Base-by-base conservation (phyloP, 176 grass and related monocot genomes). In the Triticum urartu region DNA sequence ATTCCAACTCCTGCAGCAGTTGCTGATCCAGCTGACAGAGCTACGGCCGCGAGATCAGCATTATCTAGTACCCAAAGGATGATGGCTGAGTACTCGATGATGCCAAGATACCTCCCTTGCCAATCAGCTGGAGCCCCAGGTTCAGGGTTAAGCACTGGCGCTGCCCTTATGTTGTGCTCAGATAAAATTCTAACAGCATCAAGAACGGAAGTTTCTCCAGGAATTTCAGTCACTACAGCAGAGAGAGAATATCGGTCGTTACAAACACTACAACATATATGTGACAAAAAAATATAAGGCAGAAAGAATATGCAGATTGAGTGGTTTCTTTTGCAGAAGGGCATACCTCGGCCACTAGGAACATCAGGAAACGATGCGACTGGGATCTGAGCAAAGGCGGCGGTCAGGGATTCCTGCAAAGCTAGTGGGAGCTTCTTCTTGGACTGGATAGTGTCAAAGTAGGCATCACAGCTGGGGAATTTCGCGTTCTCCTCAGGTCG, bases 311-410 rank as follows among this genome's bases (percentile, higher is more conserved):
- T 56, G 40, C 9, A 38, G 64, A 71, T 52, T 60, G 15, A 64
- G 18, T 34, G 1, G 42, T 86, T 68, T 61, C 2, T 36, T 32
- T 73, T 22, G 76, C 68, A 77, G 20, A 77, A 32, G 35, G 21
- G 65, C 45, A n/a, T 54, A 98, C 94, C 94, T 92, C 85, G 89
- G 56, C 97, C 94, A 71, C 81, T 40, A 32, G 97, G 94, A 86
- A 98, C 97, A 79, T 95, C 93, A 38, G 97, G 92, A 52, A 94
- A 98, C 66, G 93, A 88, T 20, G 93, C 86, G 58, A 94, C 97
- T 18, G 88, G 86, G 84, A 98, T 93, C 67, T 92, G 88, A 69
- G 86, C 84, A 35, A 98, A 98, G 50, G 97, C 94, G 7, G 88
- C 84, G 21, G 92, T 98, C 43, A 98, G 74, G 0, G 92, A 94